Conservation (phyloP, 805 yeast genomes). For the Wickerhamomyces strasburgensis region DNA sequence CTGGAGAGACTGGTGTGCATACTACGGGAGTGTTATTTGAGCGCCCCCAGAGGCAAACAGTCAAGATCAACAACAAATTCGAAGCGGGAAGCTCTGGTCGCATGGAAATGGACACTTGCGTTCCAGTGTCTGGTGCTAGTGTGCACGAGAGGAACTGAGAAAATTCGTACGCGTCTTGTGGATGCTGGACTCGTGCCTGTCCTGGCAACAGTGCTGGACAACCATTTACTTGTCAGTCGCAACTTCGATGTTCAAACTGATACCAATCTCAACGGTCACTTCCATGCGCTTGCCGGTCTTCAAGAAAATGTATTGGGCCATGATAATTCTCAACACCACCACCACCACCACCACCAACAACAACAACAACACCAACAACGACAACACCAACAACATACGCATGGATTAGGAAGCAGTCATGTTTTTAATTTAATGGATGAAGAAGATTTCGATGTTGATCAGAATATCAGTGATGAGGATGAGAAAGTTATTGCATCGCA, state of each 20-base stretch:
- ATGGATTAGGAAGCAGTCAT: too few species aligned
- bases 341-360: too few species aligned
- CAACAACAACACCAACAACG: neutral
- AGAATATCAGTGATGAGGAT: neutral
- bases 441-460: neutral
- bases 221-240: conserved; percentile 48
- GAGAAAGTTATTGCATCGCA: neutral
- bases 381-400: neutral
- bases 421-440: too few species aligned
- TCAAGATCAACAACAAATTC: conserved; percentile 27
- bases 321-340: too few species aligned
- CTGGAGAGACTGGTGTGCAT: conserved; percentile 82
- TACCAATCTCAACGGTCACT: conserved; percentile 5
- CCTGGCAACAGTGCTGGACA: conserved; percentile 87
- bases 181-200: conserved; percentile 90
- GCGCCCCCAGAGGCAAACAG: conserved; percentile 4
- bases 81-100: conserved; percentile 48
- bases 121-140: conserved; percentile 88
- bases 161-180: conserved; percentile 78
- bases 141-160: conserved; percentile 91
- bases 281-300: neutral
- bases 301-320: neutral
- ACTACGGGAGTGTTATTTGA: conserved; percentile 59
- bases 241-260: conserved; percentile 28
- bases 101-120: conserved; percentile 97